phyloP scores from a whole-genome alignment of 2,329 filamentous ascomycete genomes.

The Trichoderma koningiopsis region DNA sequence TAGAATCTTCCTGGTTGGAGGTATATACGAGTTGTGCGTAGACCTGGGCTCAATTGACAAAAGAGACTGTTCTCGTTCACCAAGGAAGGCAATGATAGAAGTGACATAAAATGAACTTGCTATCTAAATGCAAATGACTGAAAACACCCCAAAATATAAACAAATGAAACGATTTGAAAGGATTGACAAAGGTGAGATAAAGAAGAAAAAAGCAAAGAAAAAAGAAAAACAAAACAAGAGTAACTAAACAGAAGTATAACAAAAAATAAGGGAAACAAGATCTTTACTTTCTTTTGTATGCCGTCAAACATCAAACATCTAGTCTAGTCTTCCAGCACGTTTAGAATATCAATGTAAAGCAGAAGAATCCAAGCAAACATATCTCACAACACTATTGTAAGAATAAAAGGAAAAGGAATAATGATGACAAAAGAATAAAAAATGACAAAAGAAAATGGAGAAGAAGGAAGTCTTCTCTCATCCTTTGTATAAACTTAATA shows the following conservation, averaged over 20 bases:
- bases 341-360: background rate
- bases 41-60: background rate
- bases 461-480: background rate
- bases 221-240: background rate
- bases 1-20: background rate
- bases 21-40: background rate
- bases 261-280: background rate
- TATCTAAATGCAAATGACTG: background rate
- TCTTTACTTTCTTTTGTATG: background rate
- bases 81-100: background rate
- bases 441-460: background rate
- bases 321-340: background rate
- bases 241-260: background rate
- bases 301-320: background rate
- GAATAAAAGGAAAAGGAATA: background rate
- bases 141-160: background rate
- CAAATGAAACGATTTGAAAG: background rate
- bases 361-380: background rate
- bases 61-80: background rate
- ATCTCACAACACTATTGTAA: background rate
- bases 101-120: background rate
- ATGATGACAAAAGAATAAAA: background rate
- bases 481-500: background rate
- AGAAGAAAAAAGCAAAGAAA: background rate
- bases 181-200: background rate